Evolutionary conservation across 148 eudicot species (phyloP).

Genomic region (Nepenthes gracilis): DNA sequence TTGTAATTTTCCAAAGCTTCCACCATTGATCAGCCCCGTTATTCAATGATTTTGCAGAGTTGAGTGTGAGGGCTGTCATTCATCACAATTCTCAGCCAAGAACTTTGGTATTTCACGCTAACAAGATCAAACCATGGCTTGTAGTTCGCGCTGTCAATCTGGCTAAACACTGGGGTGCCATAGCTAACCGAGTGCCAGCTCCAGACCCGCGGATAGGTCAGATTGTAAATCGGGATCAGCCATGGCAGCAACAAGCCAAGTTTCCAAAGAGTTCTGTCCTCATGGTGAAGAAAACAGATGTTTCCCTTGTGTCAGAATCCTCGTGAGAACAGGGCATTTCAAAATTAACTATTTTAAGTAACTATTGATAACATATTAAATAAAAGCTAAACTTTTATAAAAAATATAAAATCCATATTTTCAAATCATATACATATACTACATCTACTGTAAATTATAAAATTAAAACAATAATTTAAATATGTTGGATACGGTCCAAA

Average conservation of each 20-base stretch:
- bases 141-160: neutral
- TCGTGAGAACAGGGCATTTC: too few species aligned
- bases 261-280: neutral
- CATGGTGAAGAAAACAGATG: neutral
- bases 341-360: too few species aligned
- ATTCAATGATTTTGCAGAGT: neutral
- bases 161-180: neutral
- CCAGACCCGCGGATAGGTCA: neutral
- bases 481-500: too few species aligned
- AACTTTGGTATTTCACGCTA: constrained; percentile 31
- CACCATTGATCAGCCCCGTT: neutral
- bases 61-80: neutral
- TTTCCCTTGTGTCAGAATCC: too few species aligned
- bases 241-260: neutral
- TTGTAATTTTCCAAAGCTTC: too few species aligned
- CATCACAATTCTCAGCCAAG: neutral
- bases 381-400: too few species aligned
- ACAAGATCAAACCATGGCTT: constrained; percentile 26
- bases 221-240: constrained; percentile 3
- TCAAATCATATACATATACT: too few species aligned
- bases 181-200: neutral
- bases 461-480: too few species aligned
- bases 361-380: too few species aligned
- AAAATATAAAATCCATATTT: too few species aligned
- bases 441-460: too few species aligned